Conservation (phyloP, 2,329 filamentous ascomycete genomes). For the Alternaria brassicicola region DNA sequence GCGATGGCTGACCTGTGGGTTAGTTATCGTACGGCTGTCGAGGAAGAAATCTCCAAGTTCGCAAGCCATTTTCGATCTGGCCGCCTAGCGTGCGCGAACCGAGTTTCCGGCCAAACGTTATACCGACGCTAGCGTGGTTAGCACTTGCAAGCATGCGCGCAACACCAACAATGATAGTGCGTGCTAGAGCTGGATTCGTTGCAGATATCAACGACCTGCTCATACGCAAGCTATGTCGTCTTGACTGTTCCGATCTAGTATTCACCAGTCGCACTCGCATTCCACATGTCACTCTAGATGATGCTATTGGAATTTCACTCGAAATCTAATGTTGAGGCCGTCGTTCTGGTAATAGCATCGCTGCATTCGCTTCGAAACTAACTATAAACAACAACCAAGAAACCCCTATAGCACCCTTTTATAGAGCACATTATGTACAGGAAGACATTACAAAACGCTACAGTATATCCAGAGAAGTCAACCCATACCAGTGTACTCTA, state of each 20-base stretch:
- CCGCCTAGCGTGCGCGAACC: slow-evolving; percentile 24
- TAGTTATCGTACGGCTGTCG: slow-evolving; percentile 37
- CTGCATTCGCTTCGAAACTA: neutral
- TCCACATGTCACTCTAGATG: neutral
- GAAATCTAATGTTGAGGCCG: neutral
- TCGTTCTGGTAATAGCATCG: neutral
- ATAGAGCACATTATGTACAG: slow-evolving; percentile 7
- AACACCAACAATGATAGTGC: neutral
- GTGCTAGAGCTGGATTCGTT: neutral
- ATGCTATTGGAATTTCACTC: neutral
- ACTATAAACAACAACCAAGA: neutral
- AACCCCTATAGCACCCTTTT: neutral
- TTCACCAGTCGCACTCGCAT: neutral
- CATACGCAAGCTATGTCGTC: neutral
- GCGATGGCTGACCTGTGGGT: slow-evolving; percentile 40
- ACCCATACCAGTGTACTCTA: neutral
- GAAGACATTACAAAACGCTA: slow-evolving; percentile 14
- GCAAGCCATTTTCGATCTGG: slow-evolving; percentile 16
- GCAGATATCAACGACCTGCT: neutral
- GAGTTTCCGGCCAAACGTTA: slow-evolving; percentile 22
- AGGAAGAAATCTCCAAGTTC: slow-evolving; percentile 21
- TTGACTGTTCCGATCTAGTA: neutral
- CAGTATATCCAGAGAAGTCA: neutral
- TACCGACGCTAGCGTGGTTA: slow-evolving; percentile 22
- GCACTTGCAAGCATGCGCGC: neutral